phyloP scores from a whole-genome alignment of 148 eudicot species.

The Oxyria digyna region DNA sequence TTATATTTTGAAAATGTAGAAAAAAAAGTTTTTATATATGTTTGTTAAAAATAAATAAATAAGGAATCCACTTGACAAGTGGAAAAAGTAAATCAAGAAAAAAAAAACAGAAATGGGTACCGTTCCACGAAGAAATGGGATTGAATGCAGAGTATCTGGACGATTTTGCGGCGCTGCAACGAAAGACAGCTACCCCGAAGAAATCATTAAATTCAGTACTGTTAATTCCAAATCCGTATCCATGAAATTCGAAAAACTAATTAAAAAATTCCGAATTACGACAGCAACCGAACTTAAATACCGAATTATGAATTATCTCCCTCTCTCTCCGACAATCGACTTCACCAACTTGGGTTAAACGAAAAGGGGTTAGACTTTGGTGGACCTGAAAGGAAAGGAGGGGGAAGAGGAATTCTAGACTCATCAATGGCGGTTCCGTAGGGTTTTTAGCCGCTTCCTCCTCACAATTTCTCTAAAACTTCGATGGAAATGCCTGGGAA shows the following conservation, averaged over 20 bases:
- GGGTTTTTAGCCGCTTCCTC: slow-evolving; percentile 6
- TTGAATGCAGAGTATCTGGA: not conserved
- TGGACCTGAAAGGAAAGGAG: not conserved
- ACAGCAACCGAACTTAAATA: not conserved
- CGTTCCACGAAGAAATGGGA: too few species aligned
- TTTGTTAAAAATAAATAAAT: too few species aligned
- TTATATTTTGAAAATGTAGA: too few species aligned
- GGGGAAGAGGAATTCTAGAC: too few species aligned
- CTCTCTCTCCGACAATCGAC: not conserved
- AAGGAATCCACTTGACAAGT: too few species aligned
- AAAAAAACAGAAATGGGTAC: too few species aligned
- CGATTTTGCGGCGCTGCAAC: not conserved
- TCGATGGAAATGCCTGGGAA: slow-evolving; percentile 61
- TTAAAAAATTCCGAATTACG: not conserved
- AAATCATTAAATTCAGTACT: not conserved
- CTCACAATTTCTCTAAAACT: not conserved
- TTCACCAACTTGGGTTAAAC: not conserved
- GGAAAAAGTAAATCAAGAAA: too few species aligned
- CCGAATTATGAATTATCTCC: not conserved
- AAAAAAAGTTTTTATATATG: too few species aligned
- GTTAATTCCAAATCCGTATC: not conserved
- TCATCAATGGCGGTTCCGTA: slow-evolving; percentile 20
- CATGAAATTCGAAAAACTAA: not conserved
- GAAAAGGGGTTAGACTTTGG: not conserved
- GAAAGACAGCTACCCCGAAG: not conserved